Evolutionary conservation across 305 asterid genomes (phyloP).

Genomic region (Fraxinus xanthoxyloides): DNA sequence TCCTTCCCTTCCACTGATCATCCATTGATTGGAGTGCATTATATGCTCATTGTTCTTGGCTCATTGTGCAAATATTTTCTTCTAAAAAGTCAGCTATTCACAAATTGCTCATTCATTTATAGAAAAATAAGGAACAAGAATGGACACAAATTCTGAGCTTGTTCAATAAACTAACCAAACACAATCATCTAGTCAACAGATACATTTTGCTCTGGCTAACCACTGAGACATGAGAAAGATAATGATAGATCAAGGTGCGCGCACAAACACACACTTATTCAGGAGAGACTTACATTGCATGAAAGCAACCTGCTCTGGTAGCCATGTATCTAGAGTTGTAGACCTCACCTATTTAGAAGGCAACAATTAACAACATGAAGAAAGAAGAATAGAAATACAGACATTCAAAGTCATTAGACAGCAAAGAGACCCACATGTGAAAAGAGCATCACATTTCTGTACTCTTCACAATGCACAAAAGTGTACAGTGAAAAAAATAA

Average conservation of each 20-base stretch:
- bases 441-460: background rate
- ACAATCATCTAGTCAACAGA: background rate
- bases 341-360: conserved; percentile 64
- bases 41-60: background rate
- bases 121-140: background rate
- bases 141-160: background rate
- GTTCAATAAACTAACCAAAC: background rate
- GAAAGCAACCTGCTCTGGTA: conserved; percentile 80
- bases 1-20: background rate
- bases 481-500: background rate
- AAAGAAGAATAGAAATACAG: background rate
- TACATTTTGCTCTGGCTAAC: background rate
- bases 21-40: background rate
- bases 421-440: background rate
- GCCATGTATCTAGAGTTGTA: conserved; percentile 89
- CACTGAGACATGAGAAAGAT: background rate
- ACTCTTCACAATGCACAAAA: background rate
- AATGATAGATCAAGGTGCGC: background rate
- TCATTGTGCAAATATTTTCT: background rate
- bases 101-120: background rate
- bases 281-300: conserved; percentile 66
- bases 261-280: background rate
- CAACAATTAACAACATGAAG: conserved; percentile 11
- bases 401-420: background rate
- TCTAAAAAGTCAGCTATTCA: background rate